Conservation (phyloP, 805 yeast species). For the Deakozyma indianensis region DNA sequence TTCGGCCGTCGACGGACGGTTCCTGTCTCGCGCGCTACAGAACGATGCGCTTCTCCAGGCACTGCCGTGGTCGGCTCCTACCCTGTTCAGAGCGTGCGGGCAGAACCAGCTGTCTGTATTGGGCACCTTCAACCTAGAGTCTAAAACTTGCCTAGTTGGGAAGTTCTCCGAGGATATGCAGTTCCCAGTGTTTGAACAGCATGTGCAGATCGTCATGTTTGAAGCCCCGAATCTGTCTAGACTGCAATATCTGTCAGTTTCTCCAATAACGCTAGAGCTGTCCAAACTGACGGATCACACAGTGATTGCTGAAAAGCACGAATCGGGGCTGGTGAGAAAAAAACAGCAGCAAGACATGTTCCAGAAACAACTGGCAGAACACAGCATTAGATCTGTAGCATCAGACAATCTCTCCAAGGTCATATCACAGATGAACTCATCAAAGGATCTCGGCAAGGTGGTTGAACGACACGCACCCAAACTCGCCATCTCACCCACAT, state of each 20-base stretch:
- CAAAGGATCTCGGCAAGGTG: not conserved
- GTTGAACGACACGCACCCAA: not conserved
- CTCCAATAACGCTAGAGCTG: slow-evolving; percentile 55
- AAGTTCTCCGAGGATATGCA: not conserved
- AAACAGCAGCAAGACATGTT: slow-evolving; percentile 7
- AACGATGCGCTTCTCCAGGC: slow-evolving; percentile 10
- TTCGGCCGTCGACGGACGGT: slow-evolving; percentile 10
- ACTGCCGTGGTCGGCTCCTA: slow-evolving; percentile 5
- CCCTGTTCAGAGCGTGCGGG: slow-evolving; percentile 11
- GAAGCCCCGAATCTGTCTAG: slow-evolving; percentile 56
- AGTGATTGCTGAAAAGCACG: slow-evolving; percentile 15
- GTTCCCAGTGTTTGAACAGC: slow-evolving; percentile 7
- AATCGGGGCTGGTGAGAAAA: slow-evolving; percentile 16
- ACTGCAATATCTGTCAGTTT: slow-evolving; percentile 62
- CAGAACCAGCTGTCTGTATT: slow-evolving; percentile 9
- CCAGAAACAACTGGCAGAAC: slow-evolving; percentile 2
- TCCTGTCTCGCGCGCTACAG: slow-evolving; percentile 8
- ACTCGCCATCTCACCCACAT: not conserved
- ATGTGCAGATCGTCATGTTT: slow-evolving; percentile 32
- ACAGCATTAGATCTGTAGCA: slow-evolving; percentile 2
- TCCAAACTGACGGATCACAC: slow-evolving; percentile 18
- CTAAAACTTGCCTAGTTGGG: not conserved
- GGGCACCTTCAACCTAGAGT: slow-evolving; percentile 7
- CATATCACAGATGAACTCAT: not conserved
- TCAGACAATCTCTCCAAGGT: not conserved